These are phyloP conservation scores for Colletotrichum brevisporum DNA, from an alignment of 2,329 filamentous ascomycete species.

Conservation along the genomic window DNA sequence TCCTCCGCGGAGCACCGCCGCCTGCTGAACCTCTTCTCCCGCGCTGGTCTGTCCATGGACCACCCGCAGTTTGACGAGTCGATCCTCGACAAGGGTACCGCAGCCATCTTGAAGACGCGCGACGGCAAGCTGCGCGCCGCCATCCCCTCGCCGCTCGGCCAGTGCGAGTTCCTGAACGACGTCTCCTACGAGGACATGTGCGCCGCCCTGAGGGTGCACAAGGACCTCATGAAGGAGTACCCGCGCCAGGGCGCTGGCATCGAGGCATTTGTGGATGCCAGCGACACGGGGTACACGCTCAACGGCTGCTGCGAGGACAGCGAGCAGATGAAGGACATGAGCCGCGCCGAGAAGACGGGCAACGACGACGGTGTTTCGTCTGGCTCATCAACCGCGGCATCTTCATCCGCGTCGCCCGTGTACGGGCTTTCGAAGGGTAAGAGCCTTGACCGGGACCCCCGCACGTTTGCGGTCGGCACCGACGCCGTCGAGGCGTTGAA, in stretches of 20 bases:
- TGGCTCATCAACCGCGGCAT: slow-evolving; percentile 5
- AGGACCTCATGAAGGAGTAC: slow-evolving; percentile 73
- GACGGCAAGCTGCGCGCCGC: slow-evolving; percentile 78
- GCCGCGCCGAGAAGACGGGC: slow-evolving; percentile 10
- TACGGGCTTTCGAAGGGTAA: slow-evolving; percentile 32
- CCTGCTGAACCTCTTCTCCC: slow-evolving; percentile 77
- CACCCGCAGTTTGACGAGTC: slow-evolving; percentile 77
- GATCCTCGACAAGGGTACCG: slow-evolving; percentile 75
- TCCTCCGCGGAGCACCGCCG: slow-evolving; percentile 72
- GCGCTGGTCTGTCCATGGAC: slow-evolving; percentile 79
- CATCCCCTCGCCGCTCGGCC: slow-evolving; percentile 77
- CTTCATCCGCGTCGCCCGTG: slow-evolving; percentile 20
- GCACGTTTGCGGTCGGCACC: slow-evolving; percentile 5
- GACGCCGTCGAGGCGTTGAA: background rate
- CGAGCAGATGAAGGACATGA: background rate
- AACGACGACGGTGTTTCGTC: slow-evolving; percentile 21
- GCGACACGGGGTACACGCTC: slow-evolving; percentile 73
- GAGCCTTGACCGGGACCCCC: slow-evolving; percentile 2
- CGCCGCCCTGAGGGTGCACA: slow-evolving; percentile 72
- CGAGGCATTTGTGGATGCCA: slow-evolving; percentile 78
- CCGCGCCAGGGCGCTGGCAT: slow-evolving; percentile 75
- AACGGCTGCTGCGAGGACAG: slow-evolving; percentile 44
- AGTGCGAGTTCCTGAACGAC: slow-evolving; percentile 78
- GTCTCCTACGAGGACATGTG: slow-evolving; percentile 74
- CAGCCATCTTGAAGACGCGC: slow-evolving; percentile 79